A percentile compares a stretch with the other conserved stretches of the same genome.
Conservation (phyloP, 805 yeast genomes). For the Metschnikowia dekortorum region DNA sequence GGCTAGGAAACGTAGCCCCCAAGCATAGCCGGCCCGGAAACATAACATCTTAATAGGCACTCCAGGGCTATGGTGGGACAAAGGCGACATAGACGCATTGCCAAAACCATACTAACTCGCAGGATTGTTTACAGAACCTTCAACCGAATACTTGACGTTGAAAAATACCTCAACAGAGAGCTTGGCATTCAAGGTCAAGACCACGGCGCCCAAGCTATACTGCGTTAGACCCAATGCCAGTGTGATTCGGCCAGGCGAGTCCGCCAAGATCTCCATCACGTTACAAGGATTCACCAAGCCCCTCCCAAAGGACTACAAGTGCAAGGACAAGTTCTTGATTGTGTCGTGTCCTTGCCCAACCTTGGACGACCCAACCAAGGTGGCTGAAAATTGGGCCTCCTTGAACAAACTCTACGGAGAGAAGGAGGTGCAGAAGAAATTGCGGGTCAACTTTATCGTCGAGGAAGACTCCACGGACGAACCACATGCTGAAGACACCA, state of each 20-base stretch:
- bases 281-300: slow-evolving; percentile 79
- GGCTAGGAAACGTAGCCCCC: too few relatives aligned
- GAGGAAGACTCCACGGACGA: slow-evolving; percentile 22
- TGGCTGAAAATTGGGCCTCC: slow-evolving; percentile 71
- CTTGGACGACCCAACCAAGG: slow-evolving; percentile 48
- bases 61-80: too few relatives aligned
- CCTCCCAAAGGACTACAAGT: slow-evolving; percentile 67
- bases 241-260: slow-evolving; percentile 66
- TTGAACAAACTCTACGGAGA: slow-evolving; percentile 57
- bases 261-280: slow-evolving; percentile 72
- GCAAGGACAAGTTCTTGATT: slow-evolving; percentile 89
- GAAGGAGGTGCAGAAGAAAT: slow-evolving; percentile 58
- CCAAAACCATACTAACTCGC: slow-evolving; percentile 10
- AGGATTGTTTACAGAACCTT: slow-evolving; percentile 75
- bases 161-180: slow-evolving; percentile 53
- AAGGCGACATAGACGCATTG: background rate
- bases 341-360: slow-evolving; percentile 77
- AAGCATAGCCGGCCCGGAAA: too few relatives aligned
- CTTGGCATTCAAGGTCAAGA: slow-evolving; percentile 91
- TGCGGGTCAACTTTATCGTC: slow-evolving; percentile 54
- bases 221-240: slow-evolving; percentile 97
- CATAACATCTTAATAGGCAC: too few relatives aligned
- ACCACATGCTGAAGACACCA: slow-evolving; percentile 15
- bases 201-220: slow-evolving; percentile 94
- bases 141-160: slow-evolving; percentile 57